Conservation (phyloP, 78 protist species). For the Monocercomonoides exilis region DNA sequence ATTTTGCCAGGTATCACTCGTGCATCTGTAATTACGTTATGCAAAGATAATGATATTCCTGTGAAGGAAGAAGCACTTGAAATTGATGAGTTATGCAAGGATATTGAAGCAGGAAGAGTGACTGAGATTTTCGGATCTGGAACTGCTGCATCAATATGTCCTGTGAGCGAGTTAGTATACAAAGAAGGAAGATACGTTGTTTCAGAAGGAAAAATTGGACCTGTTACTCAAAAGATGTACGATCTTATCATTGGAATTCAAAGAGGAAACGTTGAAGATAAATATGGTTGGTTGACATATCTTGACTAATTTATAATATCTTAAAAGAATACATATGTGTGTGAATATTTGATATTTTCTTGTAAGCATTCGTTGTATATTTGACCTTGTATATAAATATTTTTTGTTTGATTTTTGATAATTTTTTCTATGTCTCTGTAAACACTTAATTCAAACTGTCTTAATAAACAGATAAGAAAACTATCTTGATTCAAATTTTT, state of each 20-base stretch:
- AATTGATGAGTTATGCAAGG: conserved; percentile 4
- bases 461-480: no score
- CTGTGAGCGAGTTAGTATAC: conserved; percentile 18
- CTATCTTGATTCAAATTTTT: no score
- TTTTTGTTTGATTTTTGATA: no score
- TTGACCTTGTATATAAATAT: no score
- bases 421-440: no score
- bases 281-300: background rate
- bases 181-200: background rate
- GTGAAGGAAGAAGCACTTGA: background rate
- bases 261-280: background rate
- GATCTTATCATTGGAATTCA: conserved; percentile 1
- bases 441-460: no score
- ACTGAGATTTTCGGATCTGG: conserved; percentile 42
- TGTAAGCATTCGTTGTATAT: no score
- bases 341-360: no score
- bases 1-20: conserved; percentile 47
- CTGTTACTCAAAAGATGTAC: background rate
- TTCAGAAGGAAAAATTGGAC: background rate
- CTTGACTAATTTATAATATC: no score
- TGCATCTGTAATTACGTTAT: conserved; percentile 12
- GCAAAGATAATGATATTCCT: background rate
- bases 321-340: no score
- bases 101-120: background rate
- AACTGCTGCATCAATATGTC: conserved; percentile 45